A percentile compares a stretch with the other conserved stretches of the same genome.
These are phyloP conservation scores for Oenanthe sinensis DNA, from an alignment of 129 eudicot species.

Conservation along the genomic window DNA sequence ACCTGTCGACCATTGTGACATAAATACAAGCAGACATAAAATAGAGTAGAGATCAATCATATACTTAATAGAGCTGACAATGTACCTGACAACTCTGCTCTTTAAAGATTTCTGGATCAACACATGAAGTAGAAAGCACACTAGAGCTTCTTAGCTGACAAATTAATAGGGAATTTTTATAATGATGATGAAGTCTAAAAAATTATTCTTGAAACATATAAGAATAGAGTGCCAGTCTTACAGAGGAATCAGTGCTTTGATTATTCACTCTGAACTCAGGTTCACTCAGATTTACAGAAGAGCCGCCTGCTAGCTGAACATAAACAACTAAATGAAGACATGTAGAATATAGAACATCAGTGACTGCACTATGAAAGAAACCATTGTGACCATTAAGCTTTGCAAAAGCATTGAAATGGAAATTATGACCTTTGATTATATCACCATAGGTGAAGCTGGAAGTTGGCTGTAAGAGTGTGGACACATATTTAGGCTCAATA, in stretches of 20 bases:
- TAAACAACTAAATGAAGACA: neutral
- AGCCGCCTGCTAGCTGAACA: conserved; percentile 1
- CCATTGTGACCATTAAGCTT: neutral
- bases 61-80: neutral
- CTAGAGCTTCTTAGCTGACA: neutral
- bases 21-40: neutral
- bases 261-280: neutral
- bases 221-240: neutral
- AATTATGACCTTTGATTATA: neutral
- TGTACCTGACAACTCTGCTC: neutral
- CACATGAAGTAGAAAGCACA: neutral
- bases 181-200: neutral
- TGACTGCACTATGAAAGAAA: neutral
- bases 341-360: neutral
- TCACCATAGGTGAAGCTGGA: neutral
- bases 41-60: neutral
- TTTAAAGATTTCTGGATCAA: neutral
- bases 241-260: neutral
- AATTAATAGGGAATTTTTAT: neutral
- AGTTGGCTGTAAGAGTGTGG: neutral
- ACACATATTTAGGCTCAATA: neutral
- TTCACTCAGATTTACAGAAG: neutral
- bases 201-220: neutral
- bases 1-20: neutral
- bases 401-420: neutral